Percentiles rank a stretch among this genome's conserved stretches.
These are phyloP conservation scores for Salix arbutifolia DNA, from an alignment of 345 rosid species.

Conservation along the genomic window DNA sequence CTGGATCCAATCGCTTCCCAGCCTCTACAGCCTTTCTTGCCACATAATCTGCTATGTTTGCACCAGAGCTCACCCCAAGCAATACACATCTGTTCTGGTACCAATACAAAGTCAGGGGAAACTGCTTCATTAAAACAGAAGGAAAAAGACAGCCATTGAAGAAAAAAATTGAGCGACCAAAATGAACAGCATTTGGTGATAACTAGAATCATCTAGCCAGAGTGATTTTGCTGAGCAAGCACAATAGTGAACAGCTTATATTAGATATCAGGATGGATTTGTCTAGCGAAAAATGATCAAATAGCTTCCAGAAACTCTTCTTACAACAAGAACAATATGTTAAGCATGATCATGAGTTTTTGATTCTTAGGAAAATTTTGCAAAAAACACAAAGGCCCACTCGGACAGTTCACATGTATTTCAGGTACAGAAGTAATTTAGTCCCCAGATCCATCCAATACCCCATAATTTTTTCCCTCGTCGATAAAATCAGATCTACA, in stretches of 20 bases:
- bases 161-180: background rate
- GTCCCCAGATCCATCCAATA: background rate
- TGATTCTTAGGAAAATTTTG: background rate
- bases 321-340: background rate
- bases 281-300: background rate
- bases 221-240: background rate
- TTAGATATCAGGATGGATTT: background rate
- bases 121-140: background rate
- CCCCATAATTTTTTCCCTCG: background rate
- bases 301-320: background rate
- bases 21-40: slow-evolving; percentile 70
- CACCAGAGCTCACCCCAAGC: slow-evolving; percentile 93
- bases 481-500: background rate
- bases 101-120: background rate
- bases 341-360: background rate
- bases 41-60: slow-evolving; percentile 80
- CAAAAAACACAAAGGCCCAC: background rate
- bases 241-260: background rate
- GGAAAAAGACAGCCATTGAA: background rate
- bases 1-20: slow-evolving; percentile 65
- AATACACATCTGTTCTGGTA: slow-evolving; percentile 68
- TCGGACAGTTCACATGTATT: background rate
- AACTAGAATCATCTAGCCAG: background rate
- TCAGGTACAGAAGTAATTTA: background rate
- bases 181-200: background rate